Conservation (phyloP, 345 rosid genomes). For the Stellera chamaejasme region DNA sequence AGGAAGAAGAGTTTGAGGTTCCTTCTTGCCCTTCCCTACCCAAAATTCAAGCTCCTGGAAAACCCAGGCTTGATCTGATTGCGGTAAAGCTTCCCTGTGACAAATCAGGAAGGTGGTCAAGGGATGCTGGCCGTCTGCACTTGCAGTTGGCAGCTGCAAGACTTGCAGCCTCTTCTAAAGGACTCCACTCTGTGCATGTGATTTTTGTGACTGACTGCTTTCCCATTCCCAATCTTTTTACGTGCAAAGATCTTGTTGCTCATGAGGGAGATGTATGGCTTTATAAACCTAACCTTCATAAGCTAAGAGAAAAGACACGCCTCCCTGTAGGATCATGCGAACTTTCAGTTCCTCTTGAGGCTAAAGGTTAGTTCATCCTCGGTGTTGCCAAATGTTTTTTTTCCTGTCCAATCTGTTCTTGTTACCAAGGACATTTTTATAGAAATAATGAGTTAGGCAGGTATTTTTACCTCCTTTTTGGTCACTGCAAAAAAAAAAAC, state of each 20-base stretch:
- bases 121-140: slow-evolving; percentile 81
- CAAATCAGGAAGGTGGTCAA: slow-evolving; percentile 58
- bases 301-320: slow-evolving; percentile 50
- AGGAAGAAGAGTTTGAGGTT: slow-evolving; percentile 79
- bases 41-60: slow-evolving; percentile 52
- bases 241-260: slow-evolving; percentile 61
- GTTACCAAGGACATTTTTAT: slow-evolving; percentile 3
- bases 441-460: no score
- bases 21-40: slow-evolving; percentile 78
- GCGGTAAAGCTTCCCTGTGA: slow-evolving; percentile 78
- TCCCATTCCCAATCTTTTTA: slow-evolving; percentile 72
- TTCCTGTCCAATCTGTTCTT: neutral
- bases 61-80: slow-evolving; percentile 65
- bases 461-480: no score
- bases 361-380: slow-evolving; percentile 52
- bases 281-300: slow-evolving; percentile 54
- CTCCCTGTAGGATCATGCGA: slow-evolving; percentile 91
- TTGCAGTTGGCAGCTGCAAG: slow-evolving; percentile 80
- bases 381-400: slow-evolving; percentile 2
- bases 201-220: slow-evolving; percentile 65
- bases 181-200: slow-evolving; percentile 59
- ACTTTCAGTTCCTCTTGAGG: slow-evolving; percentile 72
- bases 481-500: no score
- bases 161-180: slow-evolving; percentile 70
- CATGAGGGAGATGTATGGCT: slow-evolving; percentile 65